Evolutionary conservation across 2,329 filamentous ascomycete species (phyloP).

Genomic region (Neonectria neomacrospora): DNA sequence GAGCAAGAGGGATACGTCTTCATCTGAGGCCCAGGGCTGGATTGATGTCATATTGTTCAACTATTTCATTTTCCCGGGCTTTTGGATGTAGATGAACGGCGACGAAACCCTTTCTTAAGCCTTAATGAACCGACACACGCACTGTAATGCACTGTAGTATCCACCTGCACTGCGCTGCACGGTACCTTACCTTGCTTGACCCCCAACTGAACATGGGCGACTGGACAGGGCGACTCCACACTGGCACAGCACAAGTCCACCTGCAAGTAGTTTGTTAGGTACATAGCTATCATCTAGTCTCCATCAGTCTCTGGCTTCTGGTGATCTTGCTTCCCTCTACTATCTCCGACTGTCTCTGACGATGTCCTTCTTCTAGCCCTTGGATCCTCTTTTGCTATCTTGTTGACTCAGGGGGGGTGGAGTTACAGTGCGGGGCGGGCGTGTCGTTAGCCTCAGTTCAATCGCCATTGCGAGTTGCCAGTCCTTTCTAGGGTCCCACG

Average conservation of each 20-base stretch:
- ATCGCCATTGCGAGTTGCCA: constrained; percentile 16
- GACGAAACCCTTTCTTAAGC: constrained; percentile 3
- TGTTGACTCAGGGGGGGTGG: not conserved
- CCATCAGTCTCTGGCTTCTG: not conserved
- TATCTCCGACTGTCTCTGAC: not conserved
- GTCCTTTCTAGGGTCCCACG: constrained; percentile 22
- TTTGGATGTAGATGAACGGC: constrained; percentile 7
- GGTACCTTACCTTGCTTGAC: constrained; percentile 29
- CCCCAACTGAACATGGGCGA: constrained; percentile 9
- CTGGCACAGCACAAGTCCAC: constrained; percentile 15
- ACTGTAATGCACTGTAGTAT: constrained; percentile 21
- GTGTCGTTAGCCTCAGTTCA: constrained; percentile 9
- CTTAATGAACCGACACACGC: constrained; percentile 5
- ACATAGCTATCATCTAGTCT: not conserved
- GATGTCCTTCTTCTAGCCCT: not conserved
- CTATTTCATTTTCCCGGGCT: constrained; percentile 1
- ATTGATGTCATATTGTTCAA: constrained; percentile 1
- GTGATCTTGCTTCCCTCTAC: not conserved
- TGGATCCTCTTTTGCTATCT: not conserved
- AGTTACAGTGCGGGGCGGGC: constrained; percentile 1
- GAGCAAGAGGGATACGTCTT: constrained; percentile 7
- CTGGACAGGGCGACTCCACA: constrained; percentile 3
- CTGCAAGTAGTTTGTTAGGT: constrained; percentile 11
- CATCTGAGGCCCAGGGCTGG: constrained; percentile 12
- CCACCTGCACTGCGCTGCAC: constrained; percentile 22